Conservation (phyloP, 805 yeast genomes). For the Zygoascus tannicola region DNA sequence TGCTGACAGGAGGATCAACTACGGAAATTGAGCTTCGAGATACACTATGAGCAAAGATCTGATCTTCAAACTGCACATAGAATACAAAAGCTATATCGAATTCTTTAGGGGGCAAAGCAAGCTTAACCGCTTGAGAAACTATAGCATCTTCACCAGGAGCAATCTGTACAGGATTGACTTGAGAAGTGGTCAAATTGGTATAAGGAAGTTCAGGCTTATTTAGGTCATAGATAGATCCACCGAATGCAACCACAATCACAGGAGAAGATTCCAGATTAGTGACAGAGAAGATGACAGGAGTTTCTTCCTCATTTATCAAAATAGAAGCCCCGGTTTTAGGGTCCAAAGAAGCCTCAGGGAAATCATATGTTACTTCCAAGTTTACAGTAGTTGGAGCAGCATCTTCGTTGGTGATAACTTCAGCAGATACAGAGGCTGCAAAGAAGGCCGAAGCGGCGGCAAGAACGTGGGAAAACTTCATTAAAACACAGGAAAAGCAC, state of each 20-base stretch:
- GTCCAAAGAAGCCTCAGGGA: background rate
- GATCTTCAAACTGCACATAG: constrained; percentile 15
- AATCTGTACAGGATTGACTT: constrained; percentile 51
- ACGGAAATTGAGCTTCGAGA: constrained; percentile 35
- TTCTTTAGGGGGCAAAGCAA: constrained; percentile 48
- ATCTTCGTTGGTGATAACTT: too few species aligned
- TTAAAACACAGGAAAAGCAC: too few species aligned
- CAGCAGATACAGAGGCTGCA: constrained; percentile 10
- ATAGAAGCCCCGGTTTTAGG: background rate
- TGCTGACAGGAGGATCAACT: constrained; percentile 55
- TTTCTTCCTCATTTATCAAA: constrained; percentile 19
- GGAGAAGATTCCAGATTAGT: constrained; percentile 21
- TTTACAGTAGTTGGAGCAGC: background rate
- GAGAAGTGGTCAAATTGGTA: constrained; percentile 51
- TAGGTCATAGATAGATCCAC: constrained; percentile 17
- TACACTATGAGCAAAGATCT: constrained; percentile 16
- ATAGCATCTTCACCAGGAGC: constrained; percentile 39
- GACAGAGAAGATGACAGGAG: constrained; percentile 19
- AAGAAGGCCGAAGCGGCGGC: constrained; percentile 1
- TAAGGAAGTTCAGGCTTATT: constrained; percentile 11
- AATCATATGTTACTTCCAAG: constrained; percentile 2
- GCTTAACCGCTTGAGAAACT: constrained; percentile 51
- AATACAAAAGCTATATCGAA: constrained; percentile 38
- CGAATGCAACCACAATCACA: constrained; percentile 17
- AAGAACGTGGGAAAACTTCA: background rate